phyloP scores from a whole-genome alignment of 106 monocot genomes.

The Vanilla planifolia region DNA sequence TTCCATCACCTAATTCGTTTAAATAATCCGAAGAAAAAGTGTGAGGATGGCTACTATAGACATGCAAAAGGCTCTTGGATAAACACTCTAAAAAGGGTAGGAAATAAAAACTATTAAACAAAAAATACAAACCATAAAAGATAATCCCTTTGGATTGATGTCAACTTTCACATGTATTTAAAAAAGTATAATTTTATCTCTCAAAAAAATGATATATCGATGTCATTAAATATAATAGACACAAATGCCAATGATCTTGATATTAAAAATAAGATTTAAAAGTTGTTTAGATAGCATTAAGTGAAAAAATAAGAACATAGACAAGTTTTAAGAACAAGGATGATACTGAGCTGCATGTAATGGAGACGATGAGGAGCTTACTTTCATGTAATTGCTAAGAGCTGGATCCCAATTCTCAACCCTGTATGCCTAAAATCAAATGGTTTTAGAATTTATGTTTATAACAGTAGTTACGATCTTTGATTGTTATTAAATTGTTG shows the following conservation, averaged over 20 bases:
- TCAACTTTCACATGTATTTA: too few species aligned
- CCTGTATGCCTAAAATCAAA: conserved; percentile 62
- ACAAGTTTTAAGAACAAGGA: background rate
- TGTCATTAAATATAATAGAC: too few species aligned
- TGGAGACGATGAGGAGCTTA: conserved; percentile 17
- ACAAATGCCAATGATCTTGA: background rate
- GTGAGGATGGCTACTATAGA: background rate
- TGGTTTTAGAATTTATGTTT: background rate
- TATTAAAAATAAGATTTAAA: background rate
- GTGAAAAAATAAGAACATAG: background rate
- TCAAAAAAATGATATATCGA: too few species aligned
- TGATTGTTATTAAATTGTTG: background rate
- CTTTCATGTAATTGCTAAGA: conserved; percentile 89
- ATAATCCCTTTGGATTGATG: too few species aligned
- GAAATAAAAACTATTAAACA: too few species aligned
- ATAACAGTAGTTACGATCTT: background rate
- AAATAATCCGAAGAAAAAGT: background rate
- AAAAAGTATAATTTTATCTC: too few species aligned
- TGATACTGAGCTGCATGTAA: background rate
- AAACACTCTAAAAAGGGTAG: background rate
- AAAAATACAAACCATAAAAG: too few species aligned
- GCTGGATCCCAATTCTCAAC: conserved; percentile 77
- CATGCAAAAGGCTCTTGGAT: background rate
- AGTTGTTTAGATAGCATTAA: background rate
- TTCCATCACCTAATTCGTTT: background rate